Conservation (phyloP, 2,329 filamentous ascomycete species). For the Phialocephala subalpina region DNA sequence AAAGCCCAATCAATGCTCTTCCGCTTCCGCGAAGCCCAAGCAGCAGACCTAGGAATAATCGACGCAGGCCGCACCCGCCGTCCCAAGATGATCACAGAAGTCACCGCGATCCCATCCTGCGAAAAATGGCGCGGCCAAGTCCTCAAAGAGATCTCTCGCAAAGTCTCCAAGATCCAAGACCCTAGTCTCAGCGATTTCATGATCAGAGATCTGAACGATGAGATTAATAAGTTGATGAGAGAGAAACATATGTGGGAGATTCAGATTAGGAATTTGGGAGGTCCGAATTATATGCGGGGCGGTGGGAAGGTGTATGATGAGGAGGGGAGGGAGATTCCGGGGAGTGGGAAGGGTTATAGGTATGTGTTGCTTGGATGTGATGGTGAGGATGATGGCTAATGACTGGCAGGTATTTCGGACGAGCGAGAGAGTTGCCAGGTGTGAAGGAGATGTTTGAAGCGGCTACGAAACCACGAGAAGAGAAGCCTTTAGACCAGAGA, state of each 20-base stretch:
- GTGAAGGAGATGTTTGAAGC: constrained; percentile 97
- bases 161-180: constrained; percentile 96
- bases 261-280: constrained; percentile 93
- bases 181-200: constrained; percentile 92
- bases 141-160: constrained; percentile 95
- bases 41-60: constrained; percentile 94
- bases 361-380: constrained; percentile 65
- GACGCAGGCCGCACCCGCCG: constrained; percentile 89
- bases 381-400: constrained; percentile 15
- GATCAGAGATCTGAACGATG: constrained; percentile 97
- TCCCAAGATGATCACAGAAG: constrained; percentile 88
- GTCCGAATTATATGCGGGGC: constrained; percentile 81
- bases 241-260: constrained; percentile 99
- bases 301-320: constrained; percentile 61
- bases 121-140: constrained; percentile 99
- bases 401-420: constrained; percentile 78
- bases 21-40: constrained; percentile 97
- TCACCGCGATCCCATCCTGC: constrained; percentile 84
- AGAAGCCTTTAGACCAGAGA: constrained; percentile 70
- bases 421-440: constrained; percentile 87
- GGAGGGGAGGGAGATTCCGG: constrained; percentile 62
- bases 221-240: constrained; percentile 98
- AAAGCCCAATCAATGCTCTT: constrained; percentile 99
- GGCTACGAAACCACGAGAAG: constrained; percentile 64
- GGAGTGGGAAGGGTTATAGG: constrained; percentile 87